These are phyloP conservation scores for Claviceps spartinae DNA, from an alignment of 2,329 filamentous ascomycete genomes.

Conservation along the genomic window DNA sequence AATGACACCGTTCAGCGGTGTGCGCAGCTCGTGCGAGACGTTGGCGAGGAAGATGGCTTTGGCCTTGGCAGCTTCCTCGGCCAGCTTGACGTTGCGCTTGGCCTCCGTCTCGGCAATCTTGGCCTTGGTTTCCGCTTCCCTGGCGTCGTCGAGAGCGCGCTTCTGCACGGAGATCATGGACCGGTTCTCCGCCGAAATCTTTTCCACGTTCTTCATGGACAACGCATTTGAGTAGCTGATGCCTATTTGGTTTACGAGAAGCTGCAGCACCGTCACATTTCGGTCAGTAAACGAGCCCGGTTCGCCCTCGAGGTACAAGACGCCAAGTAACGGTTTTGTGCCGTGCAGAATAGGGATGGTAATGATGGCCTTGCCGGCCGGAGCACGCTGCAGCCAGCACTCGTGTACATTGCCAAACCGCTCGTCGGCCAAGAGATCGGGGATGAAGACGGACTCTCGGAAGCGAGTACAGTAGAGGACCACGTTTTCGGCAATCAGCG, in stretches of 20 bases:
- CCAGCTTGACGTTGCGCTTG: slow-evolving; percentile 65
- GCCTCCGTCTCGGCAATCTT: slow-evolving; percentile 65
- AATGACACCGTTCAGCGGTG: slow-evolving; percentile 76
- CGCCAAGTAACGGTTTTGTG: slow-evolving; percentile 54
- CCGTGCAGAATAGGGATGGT: slow-evolving; percentile 69
- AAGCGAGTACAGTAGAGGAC: slow-evolving; percentile 67
- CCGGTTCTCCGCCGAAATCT: slow-evolving; percentile 63
- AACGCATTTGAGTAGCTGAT: slow-evolving; percentile 58
- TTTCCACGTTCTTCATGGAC: slow-evolving; percentile 57
- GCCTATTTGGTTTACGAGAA: slow-evolving; percentile 67
- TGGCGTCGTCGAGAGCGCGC: slow-evolving; percentile 55
- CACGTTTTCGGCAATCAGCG: slow-evolving; percentile 62
- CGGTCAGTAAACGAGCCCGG: slow-evolving; percentile 67
- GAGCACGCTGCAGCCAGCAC: slow-evolving; percentile 54
- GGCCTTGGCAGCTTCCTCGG: slow-evolving; percentile 70
- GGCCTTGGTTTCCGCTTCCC: slow-evolving; percentile 61
- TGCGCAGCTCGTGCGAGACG: slow-evolving; percentile 69
- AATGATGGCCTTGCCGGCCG: slow-evolving; percentile 60
- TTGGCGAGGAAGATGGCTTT: slow-evolving; percentile 72
- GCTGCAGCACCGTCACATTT: slow-evolving; percentile 50
- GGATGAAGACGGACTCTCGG: slow-evolving; percentile 59
- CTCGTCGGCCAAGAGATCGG: slow-evolving; percentile 62
- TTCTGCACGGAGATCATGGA: slow-evolving; percentile 70
- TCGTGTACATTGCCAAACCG: slow-evolving; percentile 64
- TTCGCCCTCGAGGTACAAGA: slow-evolving; percentile 62